A percentile compares a stretch with the other conserved stretches of the same genome.
Conservation (phyloP, 2,329 filamentous ascomycete genomes). For the Ploettnerulaceae sp. region DNA sequence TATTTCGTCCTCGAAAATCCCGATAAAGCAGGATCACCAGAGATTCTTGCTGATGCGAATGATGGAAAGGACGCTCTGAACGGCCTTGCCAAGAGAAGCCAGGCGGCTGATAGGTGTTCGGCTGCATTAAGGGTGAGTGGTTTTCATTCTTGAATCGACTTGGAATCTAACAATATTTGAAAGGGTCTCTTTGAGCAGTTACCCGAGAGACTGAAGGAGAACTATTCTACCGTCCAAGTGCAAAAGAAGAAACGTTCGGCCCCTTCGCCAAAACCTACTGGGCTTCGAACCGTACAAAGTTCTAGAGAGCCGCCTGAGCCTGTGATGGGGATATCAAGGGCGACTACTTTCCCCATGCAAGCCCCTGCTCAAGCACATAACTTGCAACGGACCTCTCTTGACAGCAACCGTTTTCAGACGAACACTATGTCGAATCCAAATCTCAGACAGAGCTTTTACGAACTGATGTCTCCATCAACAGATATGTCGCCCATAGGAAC, state of each 20-base stretch:
- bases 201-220: conserved; percentile 63
- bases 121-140: conserved; percentile 65
- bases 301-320: conserved; percentile 2
- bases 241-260: conserved; percentile 53
- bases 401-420: conserved; percentile 23
- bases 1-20: conserved; percentile 80
- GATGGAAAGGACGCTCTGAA: conserved; percentile 80
- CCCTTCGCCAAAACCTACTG: conserved; percentile 39
- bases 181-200: conserved; percentile 80
- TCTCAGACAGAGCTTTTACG: conserved; percentile 28
- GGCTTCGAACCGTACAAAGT: conserved; percentile 20
- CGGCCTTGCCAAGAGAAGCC: conserved; percentile 73
- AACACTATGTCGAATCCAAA: conserved; percentile 28
- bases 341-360: conserved; percentile 31
- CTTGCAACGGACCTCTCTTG: conserved; percentile 29
- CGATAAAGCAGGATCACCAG: conserved; percentile 66
- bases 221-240: conserved; percentile 36
- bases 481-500: conserved; percentile 29
- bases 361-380: conserved; percentile 23
- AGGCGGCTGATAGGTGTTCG: conserved; percentile 85
- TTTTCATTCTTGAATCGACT: not conserved
- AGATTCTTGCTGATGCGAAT: conserved; percentile 79
- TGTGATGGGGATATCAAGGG: conserved; percentile 14
- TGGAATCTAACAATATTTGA: conserved; percentile 22
- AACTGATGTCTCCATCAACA: conserved; percentile 23